Conservation (phyloP, 495 filamentous ascomycete genomes). For the Achaetomiella virescens region DNA sequence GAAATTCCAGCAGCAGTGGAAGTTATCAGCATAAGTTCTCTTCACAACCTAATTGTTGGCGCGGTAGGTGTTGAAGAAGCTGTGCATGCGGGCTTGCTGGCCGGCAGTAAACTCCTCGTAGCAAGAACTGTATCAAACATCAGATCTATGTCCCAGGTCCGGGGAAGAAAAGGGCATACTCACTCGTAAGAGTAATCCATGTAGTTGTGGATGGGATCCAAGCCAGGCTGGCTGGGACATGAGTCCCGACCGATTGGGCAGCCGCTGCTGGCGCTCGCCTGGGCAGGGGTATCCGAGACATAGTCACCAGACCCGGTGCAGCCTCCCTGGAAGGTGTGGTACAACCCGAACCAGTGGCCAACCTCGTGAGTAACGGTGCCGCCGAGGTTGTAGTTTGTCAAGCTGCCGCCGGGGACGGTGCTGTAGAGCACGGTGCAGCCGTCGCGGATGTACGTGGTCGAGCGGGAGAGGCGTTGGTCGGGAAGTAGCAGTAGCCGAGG, state of each 20-base stretch:
- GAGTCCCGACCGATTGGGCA: constrained; percentile 52
- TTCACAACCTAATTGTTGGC: constrained; percentile 6
- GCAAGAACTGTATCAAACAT: constrained; percentile 27
- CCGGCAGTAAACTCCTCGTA: constrained; percentile 44
- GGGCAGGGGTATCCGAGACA: constrained; percentile 53
- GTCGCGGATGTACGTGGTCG: constrained; percentile 42
- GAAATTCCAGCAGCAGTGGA: too few species aligned
- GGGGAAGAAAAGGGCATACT: constrained; percentile 2
- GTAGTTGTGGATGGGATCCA: constrained; percentile 58
- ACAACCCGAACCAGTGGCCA: constrained; percentile 60
- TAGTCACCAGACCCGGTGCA: constrained; percentile 51
- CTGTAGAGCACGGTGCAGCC: constrained; percentile 53
- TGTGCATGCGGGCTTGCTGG: constrained; percentile 41
- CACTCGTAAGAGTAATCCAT: constrained; percentile 60
- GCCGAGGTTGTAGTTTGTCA: constrained; percentile 51
- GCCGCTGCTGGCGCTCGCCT: constrained; percentile 48
- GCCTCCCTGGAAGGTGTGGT: constrained; percentile 61
- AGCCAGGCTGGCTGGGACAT: constrained; percentile 42
- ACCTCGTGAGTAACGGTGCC: constrained; percentile 58
- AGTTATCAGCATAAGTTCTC: too few species aligned
- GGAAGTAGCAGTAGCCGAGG: constrained; percentile 56
- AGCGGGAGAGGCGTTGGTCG: constrained; percentile 27
- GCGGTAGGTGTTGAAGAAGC: constrained; percentile 40
- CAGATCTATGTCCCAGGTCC: too few species aligned
- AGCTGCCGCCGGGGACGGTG: constrained; percentile 49